Base-by-base conservation (phyloP, 177 flowering plant species). In the Tripterygium wilfordii region DNA sequence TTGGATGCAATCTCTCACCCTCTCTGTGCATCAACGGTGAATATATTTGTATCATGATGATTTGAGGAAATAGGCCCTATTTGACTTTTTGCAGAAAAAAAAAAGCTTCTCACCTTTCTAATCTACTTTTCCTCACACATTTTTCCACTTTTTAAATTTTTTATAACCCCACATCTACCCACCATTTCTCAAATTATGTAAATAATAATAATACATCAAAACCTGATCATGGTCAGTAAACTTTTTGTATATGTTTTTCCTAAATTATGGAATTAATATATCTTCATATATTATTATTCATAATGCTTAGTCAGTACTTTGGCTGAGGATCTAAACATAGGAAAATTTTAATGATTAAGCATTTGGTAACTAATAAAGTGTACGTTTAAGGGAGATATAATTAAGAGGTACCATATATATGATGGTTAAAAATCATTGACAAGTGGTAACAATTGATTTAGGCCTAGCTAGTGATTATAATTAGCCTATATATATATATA, bases 1-100 rank as follows among this genome's bases (percentile, higher is more conserved):
- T 75, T 69, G 53, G 76, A 67, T 58, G 79, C 72, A 63, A 69
- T 77, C 79, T 69, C 40, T 32, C 50, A 31, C 17, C n/a, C n/a
- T n/a, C 41, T 20, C 56, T 60, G 43, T 51, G 53, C 55, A 53
- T 62, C 74, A 68, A 68, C 74, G 70, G 75, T 76, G 85, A 64
- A 57, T 72, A 63, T 36, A 18, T 15, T 36, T 15, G 17, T 62
- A 69, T 65, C 57, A 71, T 67, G 54, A 64, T 62, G 63, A 67
- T n/a, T 70, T 40, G 42, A 56, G 38, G 69, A 40, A 46, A 58
- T 40, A 59, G 58, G 68, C 62, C 35, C 67, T 61, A 58, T 54
- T 71, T 76, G 82, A 74, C 79, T 61, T 75, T 69, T 68, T 29
- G 36, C 50, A 57, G 57, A 57, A 21, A 35, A 50, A 48, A 56